phyloP scores from a whole-genome alignment of 352 stramenopile genomes.

The Phytopythium vexans region DNA sequence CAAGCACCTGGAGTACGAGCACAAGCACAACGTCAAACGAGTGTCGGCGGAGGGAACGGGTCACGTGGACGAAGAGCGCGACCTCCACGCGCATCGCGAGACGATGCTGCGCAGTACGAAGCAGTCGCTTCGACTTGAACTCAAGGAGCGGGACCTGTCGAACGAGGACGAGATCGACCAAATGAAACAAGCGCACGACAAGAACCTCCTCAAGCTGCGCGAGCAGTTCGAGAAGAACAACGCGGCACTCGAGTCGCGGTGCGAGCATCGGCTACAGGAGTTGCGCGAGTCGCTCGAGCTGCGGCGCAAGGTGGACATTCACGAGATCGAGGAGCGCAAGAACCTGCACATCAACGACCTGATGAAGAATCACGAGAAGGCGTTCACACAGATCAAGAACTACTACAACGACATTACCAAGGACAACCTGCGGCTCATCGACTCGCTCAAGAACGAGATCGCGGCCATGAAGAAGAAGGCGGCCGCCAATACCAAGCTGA shows the following conservation, averaged over 20 bases:
- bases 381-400: conserved; percentile 92
- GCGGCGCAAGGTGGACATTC: conserved; percentile 90
- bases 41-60: conserved; percentile 64
- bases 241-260: conserved; percentile 63
- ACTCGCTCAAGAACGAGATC: conserved; percentile 91
- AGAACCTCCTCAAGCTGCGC: conserved; percentile 90
- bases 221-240: conserved; percentile 91
- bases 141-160: conserved; percentile 82
- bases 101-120: conserved; percentile 68
- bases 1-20: conserved; percentile 94
- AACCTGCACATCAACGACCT: conserved; percentile 95
- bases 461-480: conserved; percentile 93
- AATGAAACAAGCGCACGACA: conserved; percentile 91
- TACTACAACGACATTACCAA: conserved; percentile 97
- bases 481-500: conserved; percentile 88
- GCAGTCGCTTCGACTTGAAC: conserved; percentile 68
- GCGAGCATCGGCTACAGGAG: conserved; percentile 59
- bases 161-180: conserved; percentile 88
- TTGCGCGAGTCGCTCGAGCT: conserved; percentile 88
- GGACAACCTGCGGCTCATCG: conserved; percentile 92
- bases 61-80: conserved; percentile 72
- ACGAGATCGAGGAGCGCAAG: conserved; percentile 94
- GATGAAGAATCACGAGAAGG: conserved; percentile 93
- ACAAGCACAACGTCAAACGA: conserved; percentile 92
- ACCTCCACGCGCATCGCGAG: conserved; percentile 66